phyloP scores from a whole-genome alignment of 1,284 basidiomycete genomes.

The Termitomyces sp. region DNA sequence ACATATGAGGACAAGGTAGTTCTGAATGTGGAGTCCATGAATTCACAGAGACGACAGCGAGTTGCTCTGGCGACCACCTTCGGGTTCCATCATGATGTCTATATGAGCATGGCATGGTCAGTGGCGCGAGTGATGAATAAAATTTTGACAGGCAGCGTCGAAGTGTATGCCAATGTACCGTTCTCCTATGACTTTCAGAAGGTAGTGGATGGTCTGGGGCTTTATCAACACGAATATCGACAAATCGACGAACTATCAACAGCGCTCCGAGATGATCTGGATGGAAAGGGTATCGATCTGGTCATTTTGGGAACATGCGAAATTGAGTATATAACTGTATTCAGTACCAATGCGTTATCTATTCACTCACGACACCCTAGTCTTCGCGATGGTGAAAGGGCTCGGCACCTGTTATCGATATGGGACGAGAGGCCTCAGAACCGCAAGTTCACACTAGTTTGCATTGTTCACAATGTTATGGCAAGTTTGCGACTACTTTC shows the following conservation, averaged over 20 bases:
- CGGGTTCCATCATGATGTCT: slow-evolving; percentile 30
- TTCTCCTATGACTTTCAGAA: slow-evolving; percentile 26
- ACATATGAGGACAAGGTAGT: neutral
- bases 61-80: slow-evolving; percentile 29
- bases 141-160: slow-evolving; percentile 11
- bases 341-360: neutral
- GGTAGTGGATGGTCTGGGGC: slow-evolving; percentile 23
- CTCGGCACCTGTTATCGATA: slow-evolving; percentile 24
- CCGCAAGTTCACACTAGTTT: slow-evolving; percentile 34
- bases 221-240: slow-evolving; percentile 25
- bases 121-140: slow-evolving; percentile 23
- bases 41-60: slow-evolving; percentile 6
- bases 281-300: slow-evolving; percentile 25
- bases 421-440: slow-evolving; percentile 30
- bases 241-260: slow-evolving; percentile 20
- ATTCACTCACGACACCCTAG: slow-evolving; percentile 12
- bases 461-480: slow-evolving; percentile 30
- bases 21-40: neutral
- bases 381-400: slow-evolving; percentile 21
- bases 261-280: slow-evolving; percentile 17
- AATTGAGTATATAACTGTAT: slow-evolving; percentile 23
- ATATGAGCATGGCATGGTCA: slow-evolving; percentile 29
- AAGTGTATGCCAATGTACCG: slow-evolving; percentile 25
- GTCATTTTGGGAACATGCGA: slow-evolving; percentile 34
- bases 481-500: slow-evolving; percentile 10